Percentiles rank a stretch among this genome's conserved stretches.
Evolutionary conservation across 2,329 filamentous ascomycete species (phyloP).

Genomic region (Xylaria sp.): DNA sequence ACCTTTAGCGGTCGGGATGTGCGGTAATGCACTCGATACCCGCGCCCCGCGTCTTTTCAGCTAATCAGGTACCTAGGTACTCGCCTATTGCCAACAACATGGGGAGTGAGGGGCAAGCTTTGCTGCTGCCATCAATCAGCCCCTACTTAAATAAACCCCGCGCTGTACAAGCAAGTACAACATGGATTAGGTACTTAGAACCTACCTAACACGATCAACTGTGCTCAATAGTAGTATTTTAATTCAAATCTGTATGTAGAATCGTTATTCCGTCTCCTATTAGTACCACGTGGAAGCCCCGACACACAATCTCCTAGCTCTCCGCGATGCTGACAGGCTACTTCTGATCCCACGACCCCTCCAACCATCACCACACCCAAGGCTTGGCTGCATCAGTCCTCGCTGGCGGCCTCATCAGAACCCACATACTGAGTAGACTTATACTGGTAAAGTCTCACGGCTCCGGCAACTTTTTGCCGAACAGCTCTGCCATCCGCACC

Average conservation of each 20-base stretch:
- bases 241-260: neutral
- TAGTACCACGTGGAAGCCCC: neutral
- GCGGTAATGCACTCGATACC: conserved; percentile 26
- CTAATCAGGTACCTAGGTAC: neutral
- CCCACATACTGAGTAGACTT: conserved; percentile 10
- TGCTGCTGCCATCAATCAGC: neutral
- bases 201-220: neutral
- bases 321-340: neutral
- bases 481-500: neutral
- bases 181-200: too few relatives aligned
- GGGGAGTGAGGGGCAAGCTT: neutral
- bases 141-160: neutral
- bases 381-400: conserved; percentile 34
- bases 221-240: neutral
- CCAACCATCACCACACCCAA: conserved; percentile 3
- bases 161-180: too few relatives aligned
- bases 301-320: neutral
- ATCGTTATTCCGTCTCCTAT: neutral
- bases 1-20: neutral
- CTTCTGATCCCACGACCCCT: conserved; percentile 9
- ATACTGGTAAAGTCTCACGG: conserved; percentile 22
- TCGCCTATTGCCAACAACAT: too few relatives aligned
- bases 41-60: conserved; percentile 17
- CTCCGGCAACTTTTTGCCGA: conserved; percentile 35
- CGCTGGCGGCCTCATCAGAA: conserved; percentile 23